These are phyloP conservation scores for Roridomyces roridus DNA, from an alignment of 768 basidiomycete genomes.

Conservation along the genomic window DNA sequence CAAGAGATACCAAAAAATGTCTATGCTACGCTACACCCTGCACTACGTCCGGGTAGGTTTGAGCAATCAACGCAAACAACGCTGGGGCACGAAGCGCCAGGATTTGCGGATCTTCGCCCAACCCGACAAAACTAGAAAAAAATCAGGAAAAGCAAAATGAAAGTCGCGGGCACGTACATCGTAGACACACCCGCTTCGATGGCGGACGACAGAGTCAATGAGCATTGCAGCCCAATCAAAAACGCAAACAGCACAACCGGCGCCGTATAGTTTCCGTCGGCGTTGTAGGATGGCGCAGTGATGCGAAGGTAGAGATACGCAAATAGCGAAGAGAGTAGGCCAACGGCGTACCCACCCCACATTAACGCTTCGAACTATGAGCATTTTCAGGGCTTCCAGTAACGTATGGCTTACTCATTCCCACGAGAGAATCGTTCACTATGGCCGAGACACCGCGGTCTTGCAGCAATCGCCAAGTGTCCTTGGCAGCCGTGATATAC, in stretches of 20 bases:
- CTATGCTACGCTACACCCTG: conserved; percentile 50
- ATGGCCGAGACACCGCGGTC: conserved; percentile 71
- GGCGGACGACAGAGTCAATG: conserved; percentile 70
- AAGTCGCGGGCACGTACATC: conserved; percentile 56
- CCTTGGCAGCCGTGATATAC: conserved; percentile 81
- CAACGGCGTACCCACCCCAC: conserved; percentile 82
- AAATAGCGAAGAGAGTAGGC: conserved; percentile 76
- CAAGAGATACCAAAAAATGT: conserved; percentile 1
- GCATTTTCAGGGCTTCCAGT: neutral
- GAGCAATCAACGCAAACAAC: conserved; percentile 69
- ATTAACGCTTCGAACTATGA: conserved; percentile 56
- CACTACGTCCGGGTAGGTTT: conserved; percentile 73
- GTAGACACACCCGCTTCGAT: conserved; percentile 90
- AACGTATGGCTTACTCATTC: conserved; percentile 61
- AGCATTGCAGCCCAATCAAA: conserved; percentile 76
- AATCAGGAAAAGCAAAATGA: neutral
- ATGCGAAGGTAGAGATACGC: conserved; percentile 79
- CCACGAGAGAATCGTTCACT: conserved; percentile 83
- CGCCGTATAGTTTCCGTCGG: conserved; percentile 76
- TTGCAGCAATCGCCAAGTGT: conserved; percentile 65
- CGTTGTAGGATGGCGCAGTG: conserved; percentile 78
- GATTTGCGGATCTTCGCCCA: conserved; percentile 85
- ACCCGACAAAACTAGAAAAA: conserved; percentile 70
- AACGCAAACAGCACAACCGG: conserved; percentile 82
- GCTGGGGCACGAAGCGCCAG: conserved; percentile 75